phyloP scores from a whole-genome alignment of 2,329 filamentous ascomycete species.

The Daldinia sp. region DNA sequence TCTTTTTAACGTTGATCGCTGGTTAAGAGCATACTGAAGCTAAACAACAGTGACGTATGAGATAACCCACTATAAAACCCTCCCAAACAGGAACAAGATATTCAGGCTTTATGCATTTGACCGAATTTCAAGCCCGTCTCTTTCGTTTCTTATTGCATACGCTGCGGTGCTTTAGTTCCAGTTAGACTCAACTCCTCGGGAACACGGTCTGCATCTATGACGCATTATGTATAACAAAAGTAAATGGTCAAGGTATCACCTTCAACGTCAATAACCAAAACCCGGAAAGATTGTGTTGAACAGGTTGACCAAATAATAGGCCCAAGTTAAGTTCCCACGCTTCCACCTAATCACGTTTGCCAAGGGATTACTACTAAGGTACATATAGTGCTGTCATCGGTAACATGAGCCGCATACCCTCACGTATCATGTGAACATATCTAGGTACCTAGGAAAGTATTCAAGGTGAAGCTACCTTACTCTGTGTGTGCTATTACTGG shows the following conservation, averaged over 20 bases:
- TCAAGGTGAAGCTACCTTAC: background rate
- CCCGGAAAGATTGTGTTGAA: background rate
- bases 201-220: background rate
- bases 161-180: background rate
- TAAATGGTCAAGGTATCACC: background rate
- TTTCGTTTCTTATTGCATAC: background rate
- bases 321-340: background rate
- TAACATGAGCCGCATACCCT: background rate
- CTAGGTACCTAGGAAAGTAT: background rate
- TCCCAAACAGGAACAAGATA: background rate
- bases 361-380: background rate
- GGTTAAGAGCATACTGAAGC: background rate
- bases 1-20: background rate
- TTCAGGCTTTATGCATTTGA: background rate
- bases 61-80: background rate
- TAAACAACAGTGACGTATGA: conserved; percentile 6
- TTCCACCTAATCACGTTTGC: background rate
- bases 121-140: background rate
- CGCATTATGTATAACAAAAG: background rate
- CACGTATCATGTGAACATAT: background rate
- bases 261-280: background rate
- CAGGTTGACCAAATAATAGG: background rate
- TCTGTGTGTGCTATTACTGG: background rate
- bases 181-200: background rate
- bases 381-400: background rate